Conservation (phyloP, 345 rosid genomes). For the Adansonia digitata region DNA sequence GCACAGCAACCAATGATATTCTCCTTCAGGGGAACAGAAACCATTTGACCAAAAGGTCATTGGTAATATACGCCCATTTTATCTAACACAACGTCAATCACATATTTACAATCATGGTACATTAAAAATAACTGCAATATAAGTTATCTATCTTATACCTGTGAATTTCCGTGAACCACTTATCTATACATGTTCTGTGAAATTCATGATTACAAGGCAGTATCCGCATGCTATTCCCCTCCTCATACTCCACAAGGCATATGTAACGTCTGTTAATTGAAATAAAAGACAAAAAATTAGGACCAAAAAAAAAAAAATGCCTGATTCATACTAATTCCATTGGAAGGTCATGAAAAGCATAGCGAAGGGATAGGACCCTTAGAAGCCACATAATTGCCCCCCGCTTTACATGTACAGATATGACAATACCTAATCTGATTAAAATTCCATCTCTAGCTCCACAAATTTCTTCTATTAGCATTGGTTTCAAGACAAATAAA, state of each 20-base stretch:
- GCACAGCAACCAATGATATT: background rate
- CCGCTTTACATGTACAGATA: background rate
- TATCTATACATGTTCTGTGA: constrained; percentile 79
- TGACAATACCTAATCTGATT: background rate
- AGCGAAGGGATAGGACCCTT: background rate
- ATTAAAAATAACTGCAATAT: background rate
- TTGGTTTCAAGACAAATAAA: background rate
- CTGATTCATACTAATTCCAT: background rate
- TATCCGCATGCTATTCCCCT: constrained; percentile 77
- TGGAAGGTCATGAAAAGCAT: background rate
- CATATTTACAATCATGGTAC: background rate
- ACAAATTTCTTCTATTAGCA: background rate
- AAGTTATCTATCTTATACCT: constrained; percentile 41
- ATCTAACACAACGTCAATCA: background rate
- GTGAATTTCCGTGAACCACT: constrained; percentile 98
- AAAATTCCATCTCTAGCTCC: background rate
- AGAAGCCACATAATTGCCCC: background rate
- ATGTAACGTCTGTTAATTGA: constrained; percentile 68
- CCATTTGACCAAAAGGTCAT: background rate
- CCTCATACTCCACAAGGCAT: constrained; percentile 96
- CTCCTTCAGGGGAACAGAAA: background rate
- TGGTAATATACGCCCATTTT: background rate
- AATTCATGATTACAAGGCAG: constrained; percentile 92
- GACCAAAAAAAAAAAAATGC: background rate
- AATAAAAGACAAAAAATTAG: background rate